Evolutionary conservation across 2,329 filamentous ascomycete species (phyloP).

Genomic region (Arthrinium puccinioides): DNA sequence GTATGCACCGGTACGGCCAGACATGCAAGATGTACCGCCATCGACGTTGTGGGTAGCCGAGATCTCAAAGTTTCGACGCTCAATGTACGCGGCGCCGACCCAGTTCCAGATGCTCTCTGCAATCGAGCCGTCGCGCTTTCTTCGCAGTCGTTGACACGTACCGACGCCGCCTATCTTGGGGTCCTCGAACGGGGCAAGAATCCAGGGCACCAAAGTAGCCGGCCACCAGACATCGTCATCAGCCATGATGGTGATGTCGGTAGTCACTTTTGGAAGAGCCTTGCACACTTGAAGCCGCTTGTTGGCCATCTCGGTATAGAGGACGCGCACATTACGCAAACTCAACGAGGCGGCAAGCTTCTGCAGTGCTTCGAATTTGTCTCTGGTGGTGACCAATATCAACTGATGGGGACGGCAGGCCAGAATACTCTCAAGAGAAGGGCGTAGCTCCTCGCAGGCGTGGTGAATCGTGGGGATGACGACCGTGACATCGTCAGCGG

Average conservation of each 20-base stretch:
- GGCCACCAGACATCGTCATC: slow-evolving; percentile 97
- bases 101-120: slow-evolving; percentile 72
- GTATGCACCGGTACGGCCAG: slow-evolving; percentile 88
- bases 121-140: slow-evolving; percentile 53
- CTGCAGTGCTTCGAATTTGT: slow-evolving; percentile 64
- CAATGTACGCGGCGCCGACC: slow-evolving; percentile 84
- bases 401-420: slow-evolving; percentile 63
- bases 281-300: slow-evolving; percentile 91
- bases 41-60: slow-evolving; percentile 93
- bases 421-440: slow-evolving; percentile 72
- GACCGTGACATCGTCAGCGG: slow-evolving; percentile 79
- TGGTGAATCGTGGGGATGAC: slow-evolving; percentile 91
- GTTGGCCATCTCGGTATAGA: slow-evolving; percentile 80
- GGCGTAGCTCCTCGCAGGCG: slow-evolving; percentile 72
- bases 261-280: slow-evolving; percentile 78
- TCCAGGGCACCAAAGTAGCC: slow-evolving; percentile 77
- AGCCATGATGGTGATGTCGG: slow-evolving; percentile 81
- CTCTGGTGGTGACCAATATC: slow-evolving; percentile 80
- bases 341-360: slow-evolving; percentile 56
- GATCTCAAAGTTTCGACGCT: slow-evolving; percentile 93
- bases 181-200: slow-evolving; percentile 87
- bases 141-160: slow-evolving; percentile 79
- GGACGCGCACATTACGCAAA: slow-evolving; percentile 60
- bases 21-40: slow-evolving; percentile 94
- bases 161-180: slow-evolving; percentile 79